Evolutionary conservation across 345 rosid genomes (phyloP), one percentile per base, ranked within the genome.

Genomic region (Tarenaya hassleriana): DNA sequence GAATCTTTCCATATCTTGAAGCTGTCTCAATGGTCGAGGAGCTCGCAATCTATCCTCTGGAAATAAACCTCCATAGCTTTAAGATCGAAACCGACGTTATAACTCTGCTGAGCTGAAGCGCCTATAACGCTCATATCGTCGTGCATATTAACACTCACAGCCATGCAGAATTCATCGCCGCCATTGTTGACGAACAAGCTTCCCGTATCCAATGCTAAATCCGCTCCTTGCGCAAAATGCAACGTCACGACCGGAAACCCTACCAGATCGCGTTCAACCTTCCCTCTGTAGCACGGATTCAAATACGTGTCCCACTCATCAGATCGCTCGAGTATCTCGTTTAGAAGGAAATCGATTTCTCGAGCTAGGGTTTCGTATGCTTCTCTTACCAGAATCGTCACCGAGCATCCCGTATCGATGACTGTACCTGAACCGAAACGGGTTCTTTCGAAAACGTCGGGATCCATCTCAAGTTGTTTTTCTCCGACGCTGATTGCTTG

Each of bases 401-500:
- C 16, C 4, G 45, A n/a, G 8, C 15, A n/a, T 7, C 45, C 45
- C 3, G 15, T 8, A 15, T 41, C 45, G 16, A 41, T 41, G 45
- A 41, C 15, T 11, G 45, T 41, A 24, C 67, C 72, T 40, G 67
- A 57, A 35, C 21, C 42, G 4, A 57, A 61, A 0, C 62, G 38
- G 32, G 39, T 55, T 67, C 72, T 67, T 34, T 50, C 13, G 59
- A 67, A 67, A 19, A 16, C 29, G 1, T 15, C 34, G 8, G 72
- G 45, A 12, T 55, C 57, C 10, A 61, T 61, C 0, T 67, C 53
- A 2, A 68, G 72, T 39, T 50, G 50, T 56, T 50, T 61, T 1
- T 43, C 44, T 18, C 67, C 72, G 0, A 68, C 33, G 13, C 61
- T 61, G 58, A 68, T 68, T 50, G 50, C 58, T 61, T 61, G 62